These are phyloP conservation scores for Ambrosia artemisiifolia DNA, from an alignment of 129 eudicot genomes.

Conservation along the genomic window DNA sequence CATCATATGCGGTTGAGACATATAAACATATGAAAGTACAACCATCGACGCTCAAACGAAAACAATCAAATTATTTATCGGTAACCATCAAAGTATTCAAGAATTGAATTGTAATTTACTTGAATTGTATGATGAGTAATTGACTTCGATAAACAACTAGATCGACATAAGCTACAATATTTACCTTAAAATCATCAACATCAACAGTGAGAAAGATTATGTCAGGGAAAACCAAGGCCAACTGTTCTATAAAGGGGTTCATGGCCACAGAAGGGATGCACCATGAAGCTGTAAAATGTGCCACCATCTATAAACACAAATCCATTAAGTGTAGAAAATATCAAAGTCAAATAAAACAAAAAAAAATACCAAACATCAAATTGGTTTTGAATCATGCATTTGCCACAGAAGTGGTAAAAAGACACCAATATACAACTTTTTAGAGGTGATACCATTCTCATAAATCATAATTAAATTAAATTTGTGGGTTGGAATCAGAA, in stretches of 20 bases:
- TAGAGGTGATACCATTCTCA: no score
- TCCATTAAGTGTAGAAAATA: not conserved
- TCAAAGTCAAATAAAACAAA: not conserved
- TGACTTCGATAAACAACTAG: not conserved
- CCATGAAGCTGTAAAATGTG: constrained; percentile 78
- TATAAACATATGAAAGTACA: not conserved
- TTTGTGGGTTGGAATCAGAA: not conserved
- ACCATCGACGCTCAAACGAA: no score
- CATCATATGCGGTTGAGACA: not conserved
- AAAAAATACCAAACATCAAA: not conserved
- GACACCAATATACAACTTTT: no score
- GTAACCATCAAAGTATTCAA: not conserved
- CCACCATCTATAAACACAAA: constrained; percentile 54
- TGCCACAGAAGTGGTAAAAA: no score
- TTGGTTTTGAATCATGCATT: no score
- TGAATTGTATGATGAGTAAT: not conserved
- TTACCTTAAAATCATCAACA: constrained; percentile 77
- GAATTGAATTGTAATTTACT: not conserved
- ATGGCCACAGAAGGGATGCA: constrained; percentile 79
- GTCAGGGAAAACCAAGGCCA: constrained; percentile 48
- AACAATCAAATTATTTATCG: not conserved
- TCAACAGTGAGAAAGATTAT: constrained; percentile 56
- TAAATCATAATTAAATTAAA: no score
- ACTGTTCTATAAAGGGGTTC: constrained; percentile 51
- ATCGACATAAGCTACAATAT: not conserved